Evolutionary conservation across 768 basidiomycete genomes (phyloP).

Genomic region (Suillus fuscotomentosus): DNA sequence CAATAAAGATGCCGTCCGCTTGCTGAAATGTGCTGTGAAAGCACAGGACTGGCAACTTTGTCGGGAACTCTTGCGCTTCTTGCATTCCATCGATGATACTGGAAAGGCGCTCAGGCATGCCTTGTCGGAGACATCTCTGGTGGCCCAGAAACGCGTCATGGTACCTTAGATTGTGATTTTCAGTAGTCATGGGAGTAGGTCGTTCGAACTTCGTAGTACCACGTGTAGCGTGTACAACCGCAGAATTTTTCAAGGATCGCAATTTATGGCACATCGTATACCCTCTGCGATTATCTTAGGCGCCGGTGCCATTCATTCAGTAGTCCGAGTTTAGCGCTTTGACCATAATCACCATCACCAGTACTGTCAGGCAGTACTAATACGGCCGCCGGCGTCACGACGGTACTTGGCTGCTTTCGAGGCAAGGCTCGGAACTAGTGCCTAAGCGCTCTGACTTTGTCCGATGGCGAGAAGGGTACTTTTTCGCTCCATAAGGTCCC

Average conservation of each 20-base stretch:
- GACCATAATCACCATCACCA: not conserved
- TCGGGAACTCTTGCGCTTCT: constrained; percentile 87
- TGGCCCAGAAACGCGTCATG: not conserved
- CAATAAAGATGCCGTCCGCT: constrained; percentile 74
- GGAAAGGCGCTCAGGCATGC: constrained; percentile 69
- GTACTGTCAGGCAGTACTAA: no score
- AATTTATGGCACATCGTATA: not conserved
- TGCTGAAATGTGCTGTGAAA: constrained; percentile 73
- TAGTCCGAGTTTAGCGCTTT: not conserved
- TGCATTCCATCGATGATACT: constrained; percentile 89
- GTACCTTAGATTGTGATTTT: constrained; percentile 1
- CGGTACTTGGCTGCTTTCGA: not conserved
- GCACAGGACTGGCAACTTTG: constrained; percentile 88
- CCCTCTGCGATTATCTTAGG: not conserved
- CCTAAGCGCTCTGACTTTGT: not conserved
- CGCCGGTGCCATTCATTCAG: not conserved
- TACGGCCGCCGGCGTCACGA: no score
- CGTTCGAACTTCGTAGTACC: not conserved
- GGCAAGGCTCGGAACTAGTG: not conserved
- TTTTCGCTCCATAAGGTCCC: not conserved
- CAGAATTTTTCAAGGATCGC: not conserved
- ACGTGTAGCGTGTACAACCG: not conserved
- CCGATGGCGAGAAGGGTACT: constrained; percentile 16
- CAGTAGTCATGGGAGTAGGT: not conserved
- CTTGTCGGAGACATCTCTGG: constrained; percentile 49